phyloP scores from a whole-genome alignment of 1,284 basidiomycete species.

The Uromyces viciae-fabae region DNA sequence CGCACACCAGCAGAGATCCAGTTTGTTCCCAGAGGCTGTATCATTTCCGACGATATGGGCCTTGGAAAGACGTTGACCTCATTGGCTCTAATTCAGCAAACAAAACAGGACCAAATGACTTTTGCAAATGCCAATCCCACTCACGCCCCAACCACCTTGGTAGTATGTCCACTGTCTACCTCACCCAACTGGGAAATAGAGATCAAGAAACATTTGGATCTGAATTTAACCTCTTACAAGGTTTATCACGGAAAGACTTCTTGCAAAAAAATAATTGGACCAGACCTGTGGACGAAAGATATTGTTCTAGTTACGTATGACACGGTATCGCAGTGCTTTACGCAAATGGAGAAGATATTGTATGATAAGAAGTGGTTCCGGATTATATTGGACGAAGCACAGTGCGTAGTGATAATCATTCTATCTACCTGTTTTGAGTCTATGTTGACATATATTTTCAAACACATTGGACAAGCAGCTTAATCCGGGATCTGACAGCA shows the following conservation, averaged over 20 bases:
- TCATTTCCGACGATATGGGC: neutral
- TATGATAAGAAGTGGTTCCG: slow-evolving; percentile 97
- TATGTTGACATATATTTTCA: neutral
- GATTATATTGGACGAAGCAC: slow-evolving; percentile 95
- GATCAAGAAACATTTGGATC: no score
- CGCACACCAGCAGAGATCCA: no score
- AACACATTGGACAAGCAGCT: slow-evolving; percentile 60
- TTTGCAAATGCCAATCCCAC: no score
- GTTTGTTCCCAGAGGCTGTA: no score
- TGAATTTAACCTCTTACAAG: no score
- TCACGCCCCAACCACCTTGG: slow-evolving; percentile 89
- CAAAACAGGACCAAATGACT: no score
- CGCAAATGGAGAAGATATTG: no score
- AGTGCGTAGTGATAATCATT: slow-evolving; percentile 62
- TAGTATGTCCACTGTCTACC: slow-evolving; percentile 92
- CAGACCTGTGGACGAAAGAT: no score
- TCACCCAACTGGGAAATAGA: slow-evolving; percentile 99
- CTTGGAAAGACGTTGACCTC: neutral
- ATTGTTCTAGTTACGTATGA: no score
- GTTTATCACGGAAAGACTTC: no score
- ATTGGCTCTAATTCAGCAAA: neutral
- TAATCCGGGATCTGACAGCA: slow-evolving; percentile 91
- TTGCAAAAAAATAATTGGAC: no score
- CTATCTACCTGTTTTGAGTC: neutral
- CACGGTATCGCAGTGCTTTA: no score